Evolutionary conservation across 2,329 filamentous ascomycete genomes (phyloP), one percentile per base, ranked within the genome.

Genomic region (Penicillium frequentans): DNA sequence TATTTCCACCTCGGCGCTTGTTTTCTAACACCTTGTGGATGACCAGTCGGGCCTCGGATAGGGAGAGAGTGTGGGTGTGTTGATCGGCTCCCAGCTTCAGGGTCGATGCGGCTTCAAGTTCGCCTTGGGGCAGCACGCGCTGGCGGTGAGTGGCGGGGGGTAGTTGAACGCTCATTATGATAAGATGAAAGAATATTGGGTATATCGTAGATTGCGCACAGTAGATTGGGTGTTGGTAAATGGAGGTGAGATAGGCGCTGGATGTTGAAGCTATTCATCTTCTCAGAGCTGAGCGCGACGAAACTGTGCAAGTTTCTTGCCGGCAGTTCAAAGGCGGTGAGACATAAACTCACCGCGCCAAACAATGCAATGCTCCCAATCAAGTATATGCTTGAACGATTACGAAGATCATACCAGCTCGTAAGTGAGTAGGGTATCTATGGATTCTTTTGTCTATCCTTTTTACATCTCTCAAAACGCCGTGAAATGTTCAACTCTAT

Each of bases 11-110:
- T 67, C 89, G 87, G 64, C 87, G 85, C 62, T 91, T 86, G 78
- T 93, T 91, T 60, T 89, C 83, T 63, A 95, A 86, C 49, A 97
- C 88, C 60, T 92, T 92, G 71, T 93, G 93, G 69, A 99, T 91
- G 70, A 99, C 90, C 50, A 96, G 85, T 66, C 91, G 86, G 2
- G 95, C 93, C 78, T 98, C 95, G 33, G 91, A 96, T 52, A 97
- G 85, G 46, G 93, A 96, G 60, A 99, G 82, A 6, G 93, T 93
- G 72, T 95, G 91, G 64, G 96, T 92, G 70, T 93, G 83, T 68
- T 96, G 87, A 77, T 98, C 97, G 73, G 97, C 93, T 77, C 95
- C 95, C 11, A 99, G 89, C 74, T 89, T 90, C 62, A 98, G 86
- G 54, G 86, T 86, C 8, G 85, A 81, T 49, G 89, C 87, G 24